phyloP scores from a whole-genome alignment of 768 basidiomycete species.

The Chalciporus pseudorubinellus region DNA sequence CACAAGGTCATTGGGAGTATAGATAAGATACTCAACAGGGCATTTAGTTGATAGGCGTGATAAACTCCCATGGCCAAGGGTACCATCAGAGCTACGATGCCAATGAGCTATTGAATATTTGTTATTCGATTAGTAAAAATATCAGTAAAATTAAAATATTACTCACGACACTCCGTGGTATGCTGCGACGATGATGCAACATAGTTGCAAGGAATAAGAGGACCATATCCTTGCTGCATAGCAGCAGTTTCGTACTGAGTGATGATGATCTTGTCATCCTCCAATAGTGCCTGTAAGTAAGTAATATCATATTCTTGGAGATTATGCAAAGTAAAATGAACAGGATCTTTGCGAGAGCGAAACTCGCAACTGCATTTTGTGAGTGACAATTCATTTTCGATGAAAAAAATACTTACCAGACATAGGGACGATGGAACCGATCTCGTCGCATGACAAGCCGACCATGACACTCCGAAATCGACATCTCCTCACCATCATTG shows the following conservation, averaged over 20 bases:
- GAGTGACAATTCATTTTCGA: too few relatives aligned
- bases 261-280: constrained; percentile 1
- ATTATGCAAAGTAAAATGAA: too few relatives aligned
- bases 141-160: not conserved
- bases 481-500: too few relatives aligned
- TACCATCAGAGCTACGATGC: constrained; percentile 16
- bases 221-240: constrained; percentile 17
- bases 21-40: not conserved
- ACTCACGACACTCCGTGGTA: constrained; percentile 19
- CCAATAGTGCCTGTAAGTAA: constrained; percentile 22
- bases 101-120: constrained; percentile 11
- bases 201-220: constrained; percentile 15
- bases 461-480: not conserved
- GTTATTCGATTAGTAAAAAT: not conserved
- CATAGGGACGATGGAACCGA: constrained; percentile 9
- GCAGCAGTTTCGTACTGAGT: not conserved
- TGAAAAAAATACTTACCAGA: too few relatives aligned
- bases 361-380: too few relatives aligned
- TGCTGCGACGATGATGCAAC: constrained; percentile 16
- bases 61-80: constrained; percentile 12
- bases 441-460: constrained; percentile 2
- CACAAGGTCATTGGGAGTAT: constrained; percentile 5
- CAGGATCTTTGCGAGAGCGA: too few relatives aligned
- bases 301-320: too few relatives aligned
- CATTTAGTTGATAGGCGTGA: not conserved